A percentile compares a stretch with the other conserved stretches of the same genome.
phyloP scores from a whole-genome alignment of 2,329 filamentous ascomycete species.

The Elsinoe necatrix region DNA sequence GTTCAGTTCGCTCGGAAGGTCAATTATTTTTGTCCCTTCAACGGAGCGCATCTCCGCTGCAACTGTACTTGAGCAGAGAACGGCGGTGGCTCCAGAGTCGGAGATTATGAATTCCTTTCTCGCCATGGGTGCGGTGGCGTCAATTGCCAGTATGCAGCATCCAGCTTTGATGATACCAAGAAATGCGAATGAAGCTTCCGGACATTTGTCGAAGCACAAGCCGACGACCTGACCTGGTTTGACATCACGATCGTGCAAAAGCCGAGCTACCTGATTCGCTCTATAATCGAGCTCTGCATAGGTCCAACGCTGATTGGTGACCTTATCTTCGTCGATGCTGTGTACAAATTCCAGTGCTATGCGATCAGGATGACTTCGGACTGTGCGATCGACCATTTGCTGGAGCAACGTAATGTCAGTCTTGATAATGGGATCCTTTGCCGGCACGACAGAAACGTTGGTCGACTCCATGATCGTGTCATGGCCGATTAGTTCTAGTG shows the following conservation, averaged over 20 bases:
- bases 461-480: constrained; percentile 26
- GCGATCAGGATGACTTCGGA: constrained; percentile 47
- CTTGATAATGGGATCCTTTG: constrained; percentile 49
- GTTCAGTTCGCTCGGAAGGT: constrained; percentile 36
- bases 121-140: constrained; percentile 61
- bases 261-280: constrained; percentile 63
- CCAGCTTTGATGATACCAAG: constrained; percentile 75
- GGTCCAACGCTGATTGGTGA: constrained; percentile 55
- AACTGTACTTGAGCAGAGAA: constrained; percentile 45
- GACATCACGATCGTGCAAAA: constrained; percentile 47
- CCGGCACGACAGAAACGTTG: constrained; percentile 45
- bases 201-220: constrained; percentile 75
- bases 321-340: constrained; percentile 38
- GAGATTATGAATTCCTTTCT: constrained; percentile 69
- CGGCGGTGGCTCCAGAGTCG: constrained; percentile 59
- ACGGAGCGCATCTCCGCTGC: constrained; percentile 3
- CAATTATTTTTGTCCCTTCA: constrained; percentile 33
- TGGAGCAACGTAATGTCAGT: constrained; percentile 59
- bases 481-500: constrained; percentile 48
- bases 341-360: constrained; percentile 62
- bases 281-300: constrained; percentile 63
- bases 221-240: constrained; percentile 56
- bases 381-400: constrained; percentile 64
- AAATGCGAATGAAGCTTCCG: constrained; percentile 74
- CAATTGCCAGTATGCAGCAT: constrained; percentile 71